Percentiles rank a stretch among this genome's conserved stretches.
Evolutionary conservation across 2,329 filamentous ascomycete genomes (phyloP).

Genomic region (Westerdykella aurantiaca): DNA sequence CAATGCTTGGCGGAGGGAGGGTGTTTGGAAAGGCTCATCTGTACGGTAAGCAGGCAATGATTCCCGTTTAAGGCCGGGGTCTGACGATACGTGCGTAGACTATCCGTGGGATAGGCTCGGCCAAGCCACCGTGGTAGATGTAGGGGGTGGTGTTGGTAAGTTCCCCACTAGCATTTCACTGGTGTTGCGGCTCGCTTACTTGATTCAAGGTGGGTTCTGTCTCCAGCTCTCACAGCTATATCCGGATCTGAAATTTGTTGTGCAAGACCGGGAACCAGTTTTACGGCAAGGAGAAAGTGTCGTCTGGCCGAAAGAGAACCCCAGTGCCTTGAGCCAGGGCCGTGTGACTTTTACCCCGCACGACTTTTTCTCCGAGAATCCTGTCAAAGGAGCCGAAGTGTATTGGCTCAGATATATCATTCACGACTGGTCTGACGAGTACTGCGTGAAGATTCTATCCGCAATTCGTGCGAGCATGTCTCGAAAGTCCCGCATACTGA

Average conservation of each 20-base stretch:
- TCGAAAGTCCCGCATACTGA: slow-evolving; percentile 8
- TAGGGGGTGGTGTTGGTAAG: slow-evolving; percentile 27
- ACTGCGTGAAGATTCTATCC: slow-evolving; percentile 26
- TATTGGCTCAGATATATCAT: slow-evolving; percentile 32
- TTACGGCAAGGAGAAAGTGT: slow-evolving; percentile 18
- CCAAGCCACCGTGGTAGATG: slow-evolving; percentile 21
- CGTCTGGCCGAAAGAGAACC: slow-evolving; percentile 30
- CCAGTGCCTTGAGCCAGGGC: slow-evolving; percentile 6
- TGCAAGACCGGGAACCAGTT: slow-evolving; percentile 33
- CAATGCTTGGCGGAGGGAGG: slow-evolving; percentile 27
- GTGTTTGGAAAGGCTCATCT: slow-evolving; percentile 22
- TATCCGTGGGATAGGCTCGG: slow-evolving; percentile 22
- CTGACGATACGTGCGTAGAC: slow-evolving; percentile 5
- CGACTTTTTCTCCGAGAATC: slow-evolving; percentile 33
- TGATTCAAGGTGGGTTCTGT: too few relatives aligned
- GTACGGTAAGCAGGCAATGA: slow-evolving; percentile 12
- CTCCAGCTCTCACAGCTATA: slow-evolving; percentile 31
- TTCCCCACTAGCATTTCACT: too few relatives aligned
- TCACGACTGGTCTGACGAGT: slow-evolving; percentile 37
- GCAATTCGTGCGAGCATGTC: slow-evolving; percentile 6
- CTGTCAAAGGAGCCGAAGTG: slow-evolving; percentile 23
- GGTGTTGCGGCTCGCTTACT: too few relatives aligned
- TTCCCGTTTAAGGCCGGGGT: neutral
- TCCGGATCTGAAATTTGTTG: slow-evolving; percentile 24
- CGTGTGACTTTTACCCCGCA: slow-evolving; percentile 11